Evolutionary conservation across 2,329 filamentous ascomycete genomes (phyloP).

Genomic region (Ophiocordyceps camponoti-floridani): DNA sequence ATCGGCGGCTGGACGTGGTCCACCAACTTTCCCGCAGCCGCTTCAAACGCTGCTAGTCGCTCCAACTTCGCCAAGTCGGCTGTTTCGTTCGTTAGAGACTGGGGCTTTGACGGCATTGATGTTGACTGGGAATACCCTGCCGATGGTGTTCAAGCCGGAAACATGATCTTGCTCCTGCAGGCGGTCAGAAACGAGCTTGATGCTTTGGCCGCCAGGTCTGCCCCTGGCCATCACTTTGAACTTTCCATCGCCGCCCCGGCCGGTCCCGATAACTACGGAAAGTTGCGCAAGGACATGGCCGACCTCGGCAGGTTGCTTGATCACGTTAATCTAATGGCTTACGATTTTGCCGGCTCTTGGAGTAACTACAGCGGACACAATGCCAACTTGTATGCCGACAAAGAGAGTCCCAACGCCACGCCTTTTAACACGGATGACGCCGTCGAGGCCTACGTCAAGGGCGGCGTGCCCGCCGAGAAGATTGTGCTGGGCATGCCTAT

Average conservation of each 20-base stretch:
- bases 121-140: slow-evolving; percentile 21
- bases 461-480: slow-evolving; percentile 45
- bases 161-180: slow-evolving; percentile 26
- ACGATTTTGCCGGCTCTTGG: slow-evolving; percentile 64
- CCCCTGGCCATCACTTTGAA: slow-evolving; percentile 30
- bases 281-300: slow-evolving; percentile 27
- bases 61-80: slow-evolving; percentile 50
- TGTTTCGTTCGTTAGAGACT: slow-evolving; percentile 52
- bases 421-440: slow-evolving; percentile 53
- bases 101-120: slow-evolving; percentile 40
- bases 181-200: slow-evolving; percentile 28
- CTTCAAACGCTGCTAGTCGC: slow-evolving; percentile 43
- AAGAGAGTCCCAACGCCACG: slow-evolving; percentile 35
- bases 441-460: slow-evolving; percentile 43
- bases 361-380: slow-evolving; percentile 45
- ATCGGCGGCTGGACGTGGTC: slow-evolving; percentile 83
- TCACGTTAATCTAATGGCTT: slow-evolving; percentile 53
- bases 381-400: slow-evolving; percentile 48
- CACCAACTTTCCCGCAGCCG: slow-evolving; percentile 51
- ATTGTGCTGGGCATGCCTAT: slow-evolving; percentile 66
- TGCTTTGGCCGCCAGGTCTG: slow-evolving; percentile 23
- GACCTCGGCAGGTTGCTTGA: slow-evolving; percentile 32
- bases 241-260: slow-evolving; percentile 35
- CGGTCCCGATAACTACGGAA: slow-evolving; percentile 28
- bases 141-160: slow-evolving; percentile 19